Percentiles rank a stretch among this genome's conserved stretches.
Evolutionary conservation across 768 basidiomycete species (phyloP).

Genomic region (Hericium erinaceus): DNA sequence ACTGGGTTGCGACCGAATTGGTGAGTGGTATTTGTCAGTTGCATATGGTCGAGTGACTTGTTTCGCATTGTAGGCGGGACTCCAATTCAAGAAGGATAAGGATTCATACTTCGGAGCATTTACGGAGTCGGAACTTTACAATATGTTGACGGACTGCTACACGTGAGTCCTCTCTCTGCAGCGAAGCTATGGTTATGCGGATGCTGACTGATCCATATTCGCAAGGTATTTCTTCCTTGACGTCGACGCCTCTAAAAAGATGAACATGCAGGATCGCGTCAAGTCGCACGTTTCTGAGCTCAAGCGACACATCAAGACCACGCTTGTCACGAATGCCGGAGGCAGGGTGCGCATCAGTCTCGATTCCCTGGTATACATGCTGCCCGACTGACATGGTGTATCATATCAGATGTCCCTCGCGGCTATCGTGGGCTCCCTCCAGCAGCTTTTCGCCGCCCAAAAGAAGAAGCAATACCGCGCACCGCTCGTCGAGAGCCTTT

Average conservation of each 20-base stretch:
- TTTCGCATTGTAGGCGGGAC: constrained; percentile 46
- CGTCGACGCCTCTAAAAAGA: constrained; percentile 46
- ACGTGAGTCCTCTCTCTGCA: constrained; percentile 31
- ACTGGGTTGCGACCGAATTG: constrained; percentile 63
- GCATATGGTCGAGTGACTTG: neutral
- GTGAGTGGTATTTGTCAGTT: constrained; percentile 30
- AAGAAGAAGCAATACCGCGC: constrained; percentile 31
- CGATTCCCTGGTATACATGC: neutral
- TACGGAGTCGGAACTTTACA: constrained; percentile 51
- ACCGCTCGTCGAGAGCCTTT: constrained; percentile 49
- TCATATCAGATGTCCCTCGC: constrained; percentile 22
- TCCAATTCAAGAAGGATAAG: constrained; percentile 52
- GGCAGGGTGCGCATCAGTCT: constrained; percentile 29
- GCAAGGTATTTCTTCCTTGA: constrained; percentile 70
- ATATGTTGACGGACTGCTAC: constrained; percentile 63
- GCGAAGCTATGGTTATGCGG: neutral
- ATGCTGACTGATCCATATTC: neutral
- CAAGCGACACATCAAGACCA: constrained; percentile 43
- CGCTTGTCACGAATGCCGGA: constrained; percentile 32
- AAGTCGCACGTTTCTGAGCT: constrained; percentile 45
- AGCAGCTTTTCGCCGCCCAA: constrained; percentile 34
- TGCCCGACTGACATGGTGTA: neutral
- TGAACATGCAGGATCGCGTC: constrained; percentile 44
- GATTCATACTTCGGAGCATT: constrained; percentile 43
- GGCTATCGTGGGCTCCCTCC: constrained; percentile 38